phyloP scores from a whole-genome alignment of 176 grass and related monocot species.

The Cenchrus fungigraminus region DNA sequence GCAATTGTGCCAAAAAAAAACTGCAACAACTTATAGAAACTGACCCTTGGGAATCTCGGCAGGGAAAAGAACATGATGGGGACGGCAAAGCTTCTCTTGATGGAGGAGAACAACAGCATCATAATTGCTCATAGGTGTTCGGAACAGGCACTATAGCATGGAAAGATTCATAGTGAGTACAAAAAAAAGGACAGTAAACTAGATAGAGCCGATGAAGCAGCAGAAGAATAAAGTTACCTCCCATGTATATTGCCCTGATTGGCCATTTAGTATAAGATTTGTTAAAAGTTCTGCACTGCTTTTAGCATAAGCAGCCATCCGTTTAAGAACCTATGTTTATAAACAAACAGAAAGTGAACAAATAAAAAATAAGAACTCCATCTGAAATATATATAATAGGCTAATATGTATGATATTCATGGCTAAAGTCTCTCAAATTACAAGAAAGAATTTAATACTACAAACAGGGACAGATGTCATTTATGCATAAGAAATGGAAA shows the following conservation, averaged over 20 bases:
- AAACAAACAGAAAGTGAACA: slow-evolving; percentile 28
- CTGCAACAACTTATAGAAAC: slow-evolving; percentile 10
- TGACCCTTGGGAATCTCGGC: slow-evolving; percentile 66
- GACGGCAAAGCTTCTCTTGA: slow-evolving; percentile 69
- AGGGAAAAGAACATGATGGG: slow-evolving; percentile 78
- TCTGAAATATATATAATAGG: not conserved
- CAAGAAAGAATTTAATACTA: not conserved
- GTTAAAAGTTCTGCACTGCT: slow-evolving; percentile 85
- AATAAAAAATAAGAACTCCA: slow-evolving; percentile 22
- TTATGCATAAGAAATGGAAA: slow-evolving; percentile 23
- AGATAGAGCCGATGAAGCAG: slow-evolving; percentile 14
- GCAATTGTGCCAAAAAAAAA: not conserved
- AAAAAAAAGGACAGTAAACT: not conserved
- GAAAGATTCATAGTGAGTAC: not conserved
- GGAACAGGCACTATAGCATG: slow-evolving; percentile 66
- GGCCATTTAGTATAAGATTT: slow-evolving; percentile 67
- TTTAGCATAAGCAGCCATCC: slow-evolving; percentile 79
- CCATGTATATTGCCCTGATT: slow-evolving; percentile 75
- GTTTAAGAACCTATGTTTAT: slow-evolving; percentile 71
- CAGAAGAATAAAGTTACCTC: slow-evolving; percentile 60
- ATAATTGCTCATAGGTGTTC: slow-evolving; percentile 92
- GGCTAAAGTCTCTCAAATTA: slow-evolving; percentile 8
- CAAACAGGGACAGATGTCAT: not conserved
- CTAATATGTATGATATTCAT: slow-evolving; percentile 7
- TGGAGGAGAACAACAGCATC: slow-evolving; percentile 90